Conservation (phyloP, 345 rosid species). For the Corchorus capsularis region DNA sequence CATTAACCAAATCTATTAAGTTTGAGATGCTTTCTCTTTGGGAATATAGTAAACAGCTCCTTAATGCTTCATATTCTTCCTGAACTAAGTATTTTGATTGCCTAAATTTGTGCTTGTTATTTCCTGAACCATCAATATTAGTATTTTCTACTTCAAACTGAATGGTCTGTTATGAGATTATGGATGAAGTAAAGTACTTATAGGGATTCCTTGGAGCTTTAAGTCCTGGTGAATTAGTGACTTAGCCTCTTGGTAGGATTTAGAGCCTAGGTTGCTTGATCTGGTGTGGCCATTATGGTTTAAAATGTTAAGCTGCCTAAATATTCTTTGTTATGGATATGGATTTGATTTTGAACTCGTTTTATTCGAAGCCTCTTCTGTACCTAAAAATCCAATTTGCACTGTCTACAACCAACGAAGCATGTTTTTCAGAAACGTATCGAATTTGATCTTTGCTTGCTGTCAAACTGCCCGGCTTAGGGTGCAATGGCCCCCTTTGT, state of each 20-base stretch:
- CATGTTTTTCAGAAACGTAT: neutral
- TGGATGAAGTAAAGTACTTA: too few relatives aligned
- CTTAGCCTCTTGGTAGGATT: too few relatives aligned
- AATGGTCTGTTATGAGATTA: too few relatives aligned
- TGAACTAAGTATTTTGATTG: neutral
- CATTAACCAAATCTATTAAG: neutral
- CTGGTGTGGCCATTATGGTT: neutral
- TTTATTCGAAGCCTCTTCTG: neutral
- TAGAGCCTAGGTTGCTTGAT: too few relatives aligned
- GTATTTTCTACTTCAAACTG: too few relatives aligned
- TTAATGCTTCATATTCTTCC: neutral
- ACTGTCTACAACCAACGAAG: neutral
- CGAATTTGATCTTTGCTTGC: slow-evolving; percentile 5
- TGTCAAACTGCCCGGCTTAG: neutral
- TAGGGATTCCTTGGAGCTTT: too few relatives aligned
- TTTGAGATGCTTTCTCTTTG: neutral
- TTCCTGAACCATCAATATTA: too few relatives aligned
- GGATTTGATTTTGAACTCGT: neutral
- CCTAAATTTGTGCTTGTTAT: neutral
- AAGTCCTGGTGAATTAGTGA: too few relatives aligned
- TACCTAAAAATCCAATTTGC: neutral
- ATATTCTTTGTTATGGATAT: neutral
- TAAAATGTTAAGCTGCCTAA: neutral
- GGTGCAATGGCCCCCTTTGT: neutral
- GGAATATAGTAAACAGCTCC: neutral